Evolutionary conservation across 805 yeast genomes (phyloP).

Genomic region (Starmerella riodocensis): DNA sequence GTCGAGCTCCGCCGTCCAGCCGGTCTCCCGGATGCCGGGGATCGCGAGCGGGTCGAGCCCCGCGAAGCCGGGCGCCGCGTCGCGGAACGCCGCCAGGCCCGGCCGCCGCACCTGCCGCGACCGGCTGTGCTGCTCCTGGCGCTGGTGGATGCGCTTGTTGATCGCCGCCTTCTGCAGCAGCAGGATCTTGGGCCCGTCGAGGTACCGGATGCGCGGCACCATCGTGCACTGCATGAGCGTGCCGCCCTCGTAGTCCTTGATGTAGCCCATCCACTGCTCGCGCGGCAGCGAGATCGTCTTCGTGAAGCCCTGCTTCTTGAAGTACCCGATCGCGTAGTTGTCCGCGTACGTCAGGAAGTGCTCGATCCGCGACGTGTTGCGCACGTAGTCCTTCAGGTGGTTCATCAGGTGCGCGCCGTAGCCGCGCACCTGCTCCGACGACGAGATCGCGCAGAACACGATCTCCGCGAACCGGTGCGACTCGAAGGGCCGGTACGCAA

Average conservation of each 20-base stretch:
- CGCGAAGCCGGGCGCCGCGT: conserved; percentile 21
- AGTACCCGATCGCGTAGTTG: conserved; percentile 96
- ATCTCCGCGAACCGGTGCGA: conserved; percentile 89
- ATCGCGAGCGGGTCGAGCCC: conserved; percentile 63
- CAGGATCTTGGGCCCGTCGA: conserved; percentile 77
- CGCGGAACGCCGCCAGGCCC: conserved; percentile 62
- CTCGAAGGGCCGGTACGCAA: conserved; percentile 89
- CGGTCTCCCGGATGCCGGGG: conserved; percentile 86
- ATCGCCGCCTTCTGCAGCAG: conserved; percentile 86
- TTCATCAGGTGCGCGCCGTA: conserved; percentile 99
- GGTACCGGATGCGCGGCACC: conserved; percentile 76
- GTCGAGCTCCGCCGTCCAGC: conserved; percentile 98
- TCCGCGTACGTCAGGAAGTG: conserved; percentile 93
- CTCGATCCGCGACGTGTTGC: conserved; percentile 71
- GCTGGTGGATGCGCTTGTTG: conserved; percentile 62
- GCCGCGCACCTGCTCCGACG: conserved; percentile 95
- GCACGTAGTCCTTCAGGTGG: conserved; percentile 88
- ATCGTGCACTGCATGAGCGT: conserved; percentile 94
- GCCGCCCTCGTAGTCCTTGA: conserved; percentile 98
- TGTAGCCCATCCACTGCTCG: conserved; percentile 93
- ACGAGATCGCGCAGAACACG: conserved; percentile 94
- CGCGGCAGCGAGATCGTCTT: conserved; percentile 82
- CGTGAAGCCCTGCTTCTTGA: conserved; percentile 95
- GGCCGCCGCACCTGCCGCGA: conserved; percentile 32
- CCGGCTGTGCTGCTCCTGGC: conserved; percentile 32